phyloP scores from a whole-genome alignment of 2,329 filamentous ascomycete genomes.

The Colletotrichum sp. region DNA sequence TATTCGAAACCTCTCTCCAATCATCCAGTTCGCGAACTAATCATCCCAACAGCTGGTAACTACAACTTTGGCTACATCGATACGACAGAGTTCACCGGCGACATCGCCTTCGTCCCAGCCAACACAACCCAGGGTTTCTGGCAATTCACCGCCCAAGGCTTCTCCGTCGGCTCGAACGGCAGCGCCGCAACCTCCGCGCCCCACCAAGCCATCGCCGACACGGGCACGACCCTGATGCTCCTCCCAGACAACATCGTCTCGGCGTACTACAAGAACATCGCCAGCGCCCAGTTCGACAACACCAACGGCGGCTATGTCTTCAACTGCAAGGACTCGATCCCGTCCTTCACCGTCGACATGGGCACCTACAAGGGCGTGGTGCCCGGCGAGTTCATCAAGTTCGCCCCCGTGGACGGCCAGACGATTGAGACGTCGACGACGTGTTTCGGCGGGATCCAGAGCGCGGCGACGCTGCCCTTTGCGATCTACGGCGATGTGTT shows the following conservation, averaged over 20 bases:
- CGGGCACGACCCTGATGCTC: slow-evolving; percentile 71
- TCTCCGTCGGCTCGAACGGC: slow-evolving; percentile 48
- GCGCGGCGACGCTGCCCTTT: slow-evolving; percentile 39
- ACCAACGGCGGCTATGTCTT: slow-evolving; percentile 61
- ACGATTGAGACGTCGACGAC: slow-evolving; percentile 10
- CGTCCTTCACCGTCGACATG: slow-evolving; percentile 40
- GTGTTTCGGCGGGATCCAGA: slow-evolving; percentile 44
- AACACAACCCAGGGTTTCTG: slow-evolving; percentile 65
- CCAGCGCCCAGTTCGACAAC: slow-evolving; percentile 49
- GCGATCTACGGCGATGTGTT: slow-evolving; percentile 45
- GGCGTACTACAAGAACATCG: slow-evolving; percentile 65
- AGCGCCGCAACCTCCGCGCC: slow-evolving; percentile 15
- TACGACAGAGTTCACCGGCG: slow-evolving; percentile 58
- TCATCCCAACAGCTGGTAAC: slow-evolving; percentile 28
- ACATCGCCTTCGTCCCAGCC: slow-evolving; percentile 61
- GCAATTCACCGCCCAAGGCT: slow-evolving; percentile 63
- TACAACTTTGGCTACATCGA: slow-evolving; percentile 56
- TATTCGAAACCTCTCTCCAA: slow-evolving; percentile 15
- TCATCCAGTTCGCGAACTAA: not conserved
- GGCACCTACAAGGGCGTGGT: slow-evolving; percentile 36
- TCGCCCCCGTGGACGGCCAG: slow-evolving; percentile 29
- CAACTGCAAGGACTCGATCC: slow-evolving; percentile 58
- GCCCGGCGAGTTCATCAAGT: slow-evolving; percentile 43
- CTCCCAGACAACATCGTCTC: slow-evolving; percentile 56
- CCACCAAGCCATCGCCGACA: slow-evolving; percentile 67